Evolutionary conservation across 345 rosid genomes (phyloP).

Genomic region (Eucalyptus cloeziana): DNA sequence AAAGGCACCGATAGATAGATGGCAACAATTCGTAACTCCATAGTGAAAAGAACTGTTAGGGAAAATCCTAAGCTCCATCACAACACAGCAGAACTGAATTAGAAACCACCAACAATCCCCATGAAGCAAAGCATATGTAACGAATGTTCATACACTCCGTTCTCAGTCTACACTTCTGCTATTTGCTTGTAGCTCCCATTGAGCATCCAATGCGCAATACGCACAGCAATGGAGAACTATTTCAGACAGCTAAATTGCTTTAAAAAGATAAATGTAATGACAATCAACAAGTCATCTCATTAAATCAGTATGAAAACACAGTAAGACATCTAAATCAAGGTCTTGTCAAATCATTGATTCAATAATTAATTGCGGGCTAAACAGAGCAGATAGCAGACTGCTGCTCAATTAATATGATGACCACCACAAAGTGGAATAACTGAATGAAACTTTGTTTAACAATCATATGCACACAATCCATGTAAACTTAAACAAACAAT

Average conservation of each 20-base stretch:
- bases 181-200: neutral
- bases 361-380: neutral
- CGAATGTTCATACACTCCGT: neutral
- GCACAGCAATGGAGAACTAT: neutral
- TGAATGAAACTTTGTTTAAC: neutral
- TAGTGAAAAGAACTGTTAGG: neutral
- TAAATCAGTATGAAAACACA: neutral
- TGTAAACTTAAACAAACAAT: neutral
- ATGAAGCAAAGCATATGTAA: neutral
- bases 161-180: neutral
- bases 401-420: neutral
- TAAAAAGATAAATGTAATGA: neutral
- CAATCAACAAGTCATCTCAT: neutral
- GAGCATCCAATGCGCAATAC: neutral
- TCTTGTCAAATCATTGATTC: neutral
- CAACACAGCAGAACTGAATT: neutral
- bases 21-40: neutral
- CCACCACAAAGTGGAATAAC: neutral
- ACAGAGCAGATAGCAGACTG: neutral
- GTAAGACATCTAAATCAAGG: neutral
- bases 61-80: neutral
- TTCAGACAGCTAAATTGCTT: neutral
- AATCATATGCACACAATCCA: neutral
- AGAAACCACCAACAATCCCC: neutral
- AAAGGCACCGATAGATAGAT: neutral